phyloP scores from a whole-genome alignment of 2,329 filamentous ascomycete species.

The Scedosporium aurantiacum region DNA sequence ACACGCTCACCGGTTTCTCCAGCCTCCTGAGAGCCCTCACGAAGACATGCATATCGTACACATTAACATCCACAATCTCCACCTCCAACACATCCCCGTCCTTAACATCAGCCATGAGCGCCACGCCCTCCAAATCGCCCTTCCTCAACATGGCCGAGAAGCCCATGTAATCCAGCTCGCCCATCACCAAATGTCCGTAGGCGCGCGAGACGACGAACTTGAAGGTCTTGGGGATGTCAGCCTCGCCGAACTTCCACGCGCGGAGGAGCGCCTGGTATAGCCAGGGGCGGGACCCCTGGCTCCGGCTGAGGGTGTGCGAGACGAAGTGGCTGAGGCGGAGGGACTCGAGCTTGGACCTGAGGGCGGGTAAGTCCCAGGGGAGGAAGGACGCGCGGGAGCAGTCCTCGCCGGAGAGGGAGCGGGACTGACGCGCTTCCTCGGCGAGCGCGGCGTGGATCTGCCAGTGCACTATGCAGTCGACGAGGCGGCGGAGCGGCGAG shows the following conservation, averaged over 20 bases:
- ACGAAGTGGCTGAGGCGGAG: slow-evolving; percentile 43
- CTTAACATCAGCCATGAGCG: slow-evolving; percentile 30
- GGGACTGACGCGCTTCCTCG: slow-evolving; percentile 25
- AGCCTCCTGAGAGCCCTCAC: slow-evolving; percentile 30
- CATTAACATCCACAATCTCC: slow-evolving; percentile 41
- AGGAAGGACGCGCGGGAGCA: slow-evolving; percentile 18
- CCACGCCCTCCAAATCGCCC: slow-evolving; percentile 24
- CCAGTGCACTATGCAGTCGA: slow-evolving; percentile 54
- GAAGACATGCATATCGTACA: slow-evolving; percentile 31
- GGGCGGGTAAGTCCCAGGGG: slow-evolving; percentile 30
- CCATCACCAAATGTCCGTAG: slow-evolving; percentile 22
- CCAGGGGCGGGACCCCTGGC: slow-evolving; percentile 39
- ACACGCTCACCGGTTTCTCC: not conserved
- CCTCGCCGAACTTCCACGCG: slow-evolving; percentile 45
- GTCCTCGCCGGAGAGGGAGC: slow-evolving; percentile 9
- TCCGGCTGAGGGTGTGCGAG: slow-evolving; percentile 29
- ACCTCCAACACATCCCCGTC: slow-evolving; percentile 45
- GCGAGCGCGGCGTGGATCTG: slow-evolving; percentile 51
- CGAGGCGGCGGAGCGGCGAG: slow-evolving; percentile 53
- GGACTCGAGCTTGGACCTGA: slow-evolving; percentile 36
- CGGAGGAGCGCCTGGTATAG: slow-evolving; percentile 49
- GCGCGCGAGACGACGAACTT: slow-evolving; percentile 33
- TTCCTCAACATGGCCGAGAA: slow-evolving; percentile 29
- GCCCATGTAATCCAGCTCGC: slow-evolving; percentile 40
- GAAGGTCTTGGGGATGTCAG: slow-evolving; percentile 34